phyloP scores from a whole-genome alignment of 345 rosid species.

The Citrus inodora region DNA sequence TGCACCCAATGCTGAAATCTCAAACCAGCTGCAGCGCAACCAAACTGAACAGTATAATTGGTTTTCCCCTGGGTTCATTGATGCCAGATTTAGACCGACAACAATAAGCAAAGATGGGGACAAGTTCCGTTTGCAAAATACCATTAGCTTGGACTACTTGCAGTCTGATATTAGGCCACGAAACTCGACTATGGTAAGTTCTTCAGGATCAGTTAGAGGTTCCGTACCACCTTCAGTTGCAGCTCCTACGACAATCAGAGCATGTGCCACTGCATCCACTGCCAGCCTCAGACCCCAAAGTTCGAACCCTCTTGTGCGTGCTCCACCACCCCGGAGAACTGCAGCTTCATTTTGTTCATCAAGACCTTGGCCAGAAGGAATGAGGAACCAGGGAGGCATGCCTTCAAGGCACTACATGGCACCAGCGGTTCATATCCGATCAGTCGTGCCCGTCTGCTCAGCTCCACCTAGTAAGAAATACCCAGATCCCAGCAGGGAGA shows the following conservation, averaged over 20 bases:
- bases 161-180: conserved; percentile 1
- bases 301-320: neutral
- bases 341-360: conserved; percentile 8
- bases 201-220: conserved; percentile 6
- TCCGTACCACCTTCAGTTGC: conserved; percentile 10
- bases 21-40: conserved; percentile 9
- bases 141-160: neutral
- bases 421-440: conserved; percentile 42
- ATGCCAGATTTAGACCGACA: conserved; percentile 12
- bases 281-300: conserved; percentile 4
- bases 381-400: neutral
- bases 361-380: conserved; percentile 16
- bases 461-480: conserved; percentile 33
- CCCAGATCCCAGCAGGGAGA: conserved; percentile 15
- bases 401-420: conserved; percentile 30
- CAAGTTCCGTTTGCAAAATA: conserved; percentile 5
- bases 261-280: neutral
- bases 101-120: neutral
- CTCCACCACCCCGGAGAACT: conserved; percentile 9
- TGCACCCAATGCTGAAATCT: neutral
- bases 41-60: neutral
- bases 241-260: conserved; percentile 10
- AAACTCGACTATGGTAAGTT: neutral
- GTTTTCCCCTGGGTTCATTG: neutral
- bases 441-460: conserved; percentile 40